These are phyloP conservation scores for Podila minutissima DNA, from an alignment of 192 early-diverging fungal species.

Conservation along the genomic window DNA sequence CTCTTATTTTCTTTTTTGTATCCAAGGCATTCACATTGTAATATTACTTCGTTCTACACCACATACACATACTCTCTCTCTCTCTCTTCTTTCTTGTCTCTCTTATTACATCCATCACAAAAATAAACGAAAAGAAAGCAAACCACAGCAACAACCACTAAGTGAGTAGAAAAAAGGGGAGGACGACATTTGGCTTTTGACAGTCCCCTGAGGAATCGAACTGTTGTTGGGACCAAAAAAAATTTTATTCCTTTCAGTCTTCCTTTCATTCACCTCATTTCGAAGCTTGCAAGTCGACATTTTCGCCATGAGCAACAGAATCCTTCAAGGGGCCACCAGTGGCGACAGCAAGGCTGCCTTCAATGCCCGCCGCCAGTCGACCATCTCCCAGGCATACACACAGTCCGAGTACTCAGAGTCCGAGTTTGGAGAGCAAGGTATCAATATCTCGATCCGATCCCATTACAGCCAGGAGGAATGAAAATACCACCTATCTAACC, in stretches of 20 bases:
- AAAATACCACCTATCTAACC: neutral
- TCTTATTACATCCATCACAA: too few species aligned
- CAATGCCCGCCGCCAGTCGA: slow-evolving; percentile 40
- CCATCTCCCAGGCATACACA: slow-evolving; percentile 46
- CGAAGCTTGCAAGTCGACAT: neutral
- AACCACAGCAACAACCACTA: too few species aligned
- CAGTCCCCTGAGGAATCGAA: too few species aligned
- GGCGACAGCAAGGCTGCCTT: slow-evolving; percentile 35
- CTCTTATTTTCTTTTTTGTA: neutral
- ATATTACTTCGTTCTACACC: too few species aligned
- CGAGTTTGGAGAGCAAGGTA: slow-evolving; percentile 49
- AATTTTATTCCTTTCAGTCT: neutral
- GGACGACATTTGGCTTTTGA: too few species aligned
- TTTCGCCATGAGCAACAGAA: slow-evolving; percentile 32
- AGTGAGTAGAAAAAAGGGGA: too few species aligned
- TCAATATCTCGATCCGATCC: neutral
- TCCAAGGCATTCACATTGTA: neutral
- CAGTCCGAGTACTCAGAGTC: slow-evolving; percentile 53
- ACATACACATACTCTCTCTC: too few species aligned
- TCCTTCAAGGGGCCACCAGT: slow-evolving; percentile 29
- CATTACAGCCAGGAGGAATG: neutral
- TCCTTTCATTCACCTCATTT: neutral
- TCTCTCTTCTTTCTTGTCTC: too few species aligned
- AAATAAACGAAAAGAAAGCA: too few species aligned
- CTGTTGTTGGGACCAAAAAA: neutral